Conservation (phyloP, 129 eudicot species). For the Artemisia tridentata region DNA sequence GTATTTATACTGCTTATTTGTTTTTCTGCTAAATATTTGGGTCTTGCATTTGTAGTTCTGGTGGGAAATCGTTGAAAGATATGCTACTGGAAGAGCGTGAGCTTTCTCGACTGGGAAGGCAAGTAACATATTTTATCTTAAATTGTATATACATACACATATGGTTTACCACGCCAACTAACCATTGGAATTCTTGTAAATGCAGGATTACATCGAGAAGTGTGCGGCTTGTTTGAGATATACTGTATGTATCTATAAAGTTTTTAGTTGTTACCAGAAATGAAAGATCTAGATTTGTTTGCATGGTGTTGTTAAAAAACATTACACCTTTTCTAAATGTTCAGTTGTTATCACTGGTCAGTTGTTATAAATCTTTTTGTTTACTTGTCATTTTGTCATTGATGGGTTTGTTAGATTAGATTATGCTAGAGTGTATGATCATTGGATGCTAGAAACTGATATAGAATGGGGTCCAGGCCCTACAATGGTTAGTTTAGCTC, state of each 20-base stretch:
- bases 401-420: not conserved
- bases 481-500: too few relatives aligned
- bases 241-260: conserved; percentile 12
- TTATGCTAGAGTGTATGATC: too few relatives aligned
- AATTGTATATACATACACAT: not conserved
- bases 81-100: conserved; percentile 79
- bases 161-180: not conserved
- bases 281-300: conserved; percentile 10
- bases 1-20: conserved; percentile 3
- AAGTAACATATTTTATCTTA: conserved; percentile 9
- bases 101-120: conserved; percentile 81
- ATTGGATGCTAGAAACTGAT: too few relatives aligned
- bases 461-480: too few relatives aligned
- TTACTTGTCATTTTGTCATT: not conserved
- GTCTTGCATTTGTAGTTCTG: conserved; percentile 36
- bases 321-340: not conserved
- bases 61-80: conserved; percentile 55
- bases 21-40: not conserved
- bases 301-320: not conserved
- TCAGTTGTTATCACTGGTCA: not conserved
- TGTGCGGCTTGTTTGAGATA: conserved; percentile 27
- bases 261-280: not conserved
- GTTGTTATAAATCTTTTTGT: conserved; percentile 5
- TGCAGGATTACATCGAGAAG: conserved; percentile 56
- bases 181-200: conserved; percentile 13